These are phyloP conservation scores for Wakefieldia striispora DNA, from an alignment of 768 basidiomycete genomes.

Conservation along the genomic window DNA sequence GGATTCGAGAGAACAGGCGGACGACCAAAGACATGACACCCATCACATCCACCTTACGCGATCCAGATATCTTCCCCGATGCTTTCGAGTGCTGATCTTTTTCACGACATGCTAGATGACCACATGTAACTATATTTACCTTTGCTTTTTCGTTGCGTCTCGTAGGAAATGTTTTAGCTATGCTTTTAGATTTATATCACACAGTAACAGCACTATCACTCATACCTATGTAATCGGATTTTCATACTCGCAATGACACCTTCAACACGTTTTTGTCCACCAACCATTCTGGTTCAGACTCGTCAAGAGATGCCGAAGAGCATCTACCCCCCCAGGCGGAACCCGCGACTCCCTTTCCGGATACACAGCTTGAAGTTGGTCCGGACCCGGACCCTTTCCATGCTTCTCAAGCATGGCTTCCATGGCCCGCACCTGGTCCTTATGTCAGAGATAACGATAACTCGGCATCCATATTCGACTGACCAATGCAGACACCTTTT, in stretches of 20 bases:
- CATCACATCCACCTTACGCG: constrained; percentile 13
- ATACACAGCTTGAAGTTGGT: constrained; percentile 23
- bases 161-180: constrained; percentile 12
- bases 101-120: constrained; percentile 1
- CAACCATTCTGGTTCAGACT: constrained; percentile 55
- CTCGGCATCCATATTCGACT: constrained; percentile 23
- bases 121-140: constrained; percentile 10
- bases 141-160: constrained; percentile 6
- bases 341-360: constrained; percentile 31
- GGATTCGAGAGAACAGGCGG: constrained; percentile 38
- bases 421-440: constrained; percentile 51
- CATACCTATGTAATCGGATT: constrained; percentile 9
- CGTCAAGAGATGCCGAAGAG: constrained; percentile 53
- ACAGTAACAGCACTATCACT: constrained; percentile 4
- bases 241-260: constrained; percentile 5
- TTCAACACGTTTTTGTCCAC: constrained; percentile 41
- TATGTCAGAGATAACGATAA: not conserved
- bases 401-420: constrained; percentile 57
- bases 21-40: constrained; percentile 36
- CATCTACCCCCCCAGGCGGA: constrained; percentile 51
- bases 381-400: constrained; percentile 18
- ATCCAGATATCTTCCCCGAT: constrained; percentile 25
- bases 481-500: constrained; percentile 59
- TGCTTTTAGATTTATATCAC: constrained; percentile 27
- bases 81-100: constrained; percentile 34